Base-by-base conservation (phyloP, 352 stramenopile genomes). In the Globisporangium cystogenes region DNA sequence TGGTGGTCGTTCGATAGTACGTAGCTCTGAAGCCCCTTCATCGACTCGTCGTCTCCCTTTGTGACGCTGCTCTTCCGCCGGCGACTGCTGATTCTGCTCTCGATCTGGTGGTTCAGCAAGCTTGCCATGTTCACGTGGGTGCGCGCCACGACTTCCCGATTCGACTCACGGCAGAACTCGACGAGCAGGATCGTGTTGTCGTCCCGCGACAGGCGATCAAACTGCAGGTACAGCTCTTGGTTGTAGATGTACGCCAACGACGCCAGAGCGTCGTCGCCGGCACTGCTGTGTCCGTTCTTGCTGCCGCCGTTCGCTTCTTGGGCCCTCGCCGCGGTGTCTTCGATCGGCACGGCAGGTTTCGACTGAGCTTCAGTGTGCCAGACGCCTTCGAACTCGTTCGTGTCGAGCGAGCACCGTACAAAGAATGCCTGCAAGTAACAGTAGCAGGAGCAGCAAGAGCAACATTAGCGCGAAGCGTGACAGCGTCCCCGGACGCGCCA, bases 341-440 rank as follows among this genome's bases (percentile, higher is more conserved):
- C 72, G 3, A 83, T 64, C 14, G 81, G 70, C 21, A 64, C 51
- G 10, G 65, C 73, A 4, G 78, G 48, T 12, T 68, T 64, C 12
- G 81, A 91, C 59, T 94, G 83, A 1, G 82, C 81, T 54, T 92
- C 79, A 7, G 83, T 94, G 53, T 91, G 83, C 80, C 79, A 91
- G 15, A 90, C 79, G 16, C 76, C 82, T 55, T 90, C 81, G 55
- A 92, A 88, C 48, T 90, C 81, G 57, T 92, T 88, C 15, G 77
- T 90, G 60, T 92, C 81, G 16, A 94, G 65, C 26, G 83, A 90
- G 36, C 83, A 94, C 26, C 83, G 83, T 16, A 94, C 75, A 49
- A 92, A 92, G 53, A 89, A 91, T 53, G 74, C 71, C 74, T 85
- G 52, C 23, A 2, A 27, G 11, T 5, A 46, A 8, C 14, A 39